A percentile compares a stretch with the other conserved stretches of the same genome.
Conservation (phyloP, 106 monocot genomes). For the Phalaenopsis equestris region DNA sequence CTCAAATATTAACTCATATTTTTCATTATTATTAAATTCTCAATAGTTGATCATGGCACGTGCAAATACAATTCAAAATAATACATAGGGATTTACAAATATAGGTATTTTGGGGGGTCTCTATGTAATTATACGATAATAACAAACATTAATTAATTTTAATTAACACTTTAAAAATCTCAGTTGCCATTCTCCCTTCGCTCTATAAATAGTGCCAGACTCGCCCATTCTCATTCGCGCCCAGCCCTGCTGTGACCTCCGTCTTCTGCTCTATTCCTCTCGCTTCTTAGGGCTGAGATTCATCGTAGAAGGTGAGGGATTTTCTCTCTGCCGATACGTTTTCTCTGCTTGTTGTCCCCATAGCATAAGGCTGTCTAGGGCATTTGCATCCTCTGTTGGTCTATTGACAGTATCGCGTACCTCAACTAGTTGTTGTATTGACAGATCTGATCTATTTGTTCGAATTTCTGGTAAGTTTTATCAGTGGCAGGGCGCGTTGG, state of each 20-base stretch:
- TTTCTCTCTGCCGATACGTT: background rate
- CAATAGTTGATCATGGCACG: no score
- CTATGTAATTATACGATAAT: no score
- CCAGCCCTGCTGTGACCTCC: conserved; percentile 1
- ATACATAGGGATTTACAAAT: no score
- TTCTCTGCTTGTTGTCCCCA: background rate
- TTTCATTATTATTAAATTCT: no score
- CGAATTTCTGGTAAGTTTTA: background rate
- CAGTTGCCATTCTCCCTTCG: background rate
- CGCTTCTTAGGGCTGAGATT: conserved; percentile 5
- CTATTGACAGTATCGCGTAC: background rate
- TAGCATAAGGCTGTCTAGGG: background rate
- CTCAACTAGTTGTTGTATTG: background rate
- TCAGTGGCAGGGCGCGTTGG: background rate
- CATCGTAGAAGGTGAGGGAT: background rate
- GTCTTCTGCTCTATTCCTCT: conserved; percentile 4
- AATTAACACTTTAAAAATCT: no score
- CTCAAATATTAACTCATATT: no score
- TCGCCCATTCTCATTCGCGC: conserved; percentile 12
- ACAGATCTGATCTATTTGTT: conserved; percentile 3
- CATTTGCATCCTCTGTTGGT: background rate
- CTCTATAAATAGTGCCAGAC: conserved; percentile 15
- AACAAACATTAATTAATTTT: no score
- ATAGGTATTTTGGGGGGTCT: no score
- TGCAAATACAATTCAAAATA: no score